These are phyloP conservation scores for Brassica balearica DNA, from an alignment of 441 rosid species.

Conservation along the genomic window DNA sequence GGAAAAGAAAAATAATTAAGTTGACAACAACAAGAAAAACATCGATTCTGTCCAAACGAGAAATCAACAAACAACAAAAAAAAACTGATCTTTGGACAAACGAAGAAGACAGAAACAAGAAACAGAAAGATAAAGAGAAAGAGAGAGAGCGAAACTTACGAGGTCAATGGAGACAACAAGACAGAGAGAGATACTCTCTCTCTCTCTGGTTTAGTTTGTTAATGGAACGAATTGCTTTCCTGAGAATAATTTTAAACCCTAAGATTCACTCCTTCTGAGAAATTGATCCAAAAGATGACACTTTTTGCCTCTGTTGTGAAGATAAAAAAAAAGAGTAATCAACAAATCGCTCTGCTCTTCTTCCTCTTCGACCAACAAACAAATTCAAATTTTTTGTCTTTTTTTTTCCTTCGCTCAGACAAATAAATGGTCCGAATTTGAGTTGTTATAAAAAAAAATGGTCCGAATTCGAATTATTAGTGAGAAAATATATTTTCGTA, in stretches of 20 bases:
- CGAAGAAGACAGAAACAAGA: constrained; percentile 20
- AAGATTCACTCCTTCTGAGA: constrained; percentile 3
- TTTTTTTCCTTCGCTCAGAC: constrained; percentile 12
- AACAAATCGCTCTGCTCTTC: constrained; percentile 40
- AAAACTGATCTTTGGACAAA: constrained; percentile 29
- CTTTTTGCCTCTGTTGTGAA: constrained; percentile 32
- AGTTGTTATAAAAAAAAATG: background rate
- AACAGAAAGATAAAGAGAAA: background rate
- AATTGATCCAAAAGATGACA: background rate
- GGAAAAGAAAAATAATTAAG: background rate
- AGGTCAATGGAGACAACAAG: constrained; percentile 38
- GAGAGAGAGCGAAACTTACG: constrained; percentile 41
- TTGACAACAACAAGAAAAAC: background rate
- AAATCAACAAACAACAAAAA: constrained; percentile 28
- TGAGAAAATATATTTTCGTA: background rate
- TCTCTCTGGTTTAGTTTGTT: constrained; percentile 38
- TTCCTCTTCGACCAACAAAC: constrained; percentile 44
- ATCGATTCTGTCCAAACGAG: constrained; percentile 7
- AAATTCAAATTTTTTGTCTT: constrained; percentile 18
- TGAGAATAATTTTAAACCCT: constrained; percentile 22
- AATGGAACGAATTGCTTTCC: constrained; percentile 20
- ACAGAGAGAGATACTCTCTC: no score
- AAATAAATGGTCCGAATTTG: constrained; percentile 30
- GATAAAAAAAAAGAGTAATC: constrained; percentile 22
- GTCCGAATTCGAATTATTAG: constrained; percentile 20